Evolutionary conservation across 106 monocot genomes (phyloP).

Genomic region (Dendrobium huoshanense): DNA sequence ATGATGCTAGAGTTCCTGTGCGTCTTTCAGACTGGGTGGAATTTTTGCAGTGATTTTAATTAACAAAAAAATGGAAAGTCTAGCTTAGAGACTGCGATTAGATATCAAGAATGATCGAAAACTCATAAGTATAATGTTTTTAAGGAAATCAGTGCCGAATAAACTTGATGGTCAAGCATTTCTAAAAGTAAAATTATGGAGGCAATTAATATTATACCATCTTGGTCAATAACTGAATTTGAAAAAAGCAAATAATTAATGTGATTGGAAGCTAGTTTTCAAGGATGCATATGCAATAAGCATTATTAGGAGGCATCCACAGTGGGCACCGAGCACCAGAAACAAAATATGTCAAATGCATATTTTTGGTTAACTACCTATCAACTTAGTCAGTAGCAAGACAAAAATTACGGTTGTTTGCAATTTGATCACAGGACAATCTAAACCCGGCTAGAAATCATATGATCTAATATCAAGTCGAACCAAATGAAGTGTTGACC

Average conservation of each 20-base stretch:
- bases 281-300: background rate
- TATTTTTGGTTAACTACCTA: background rate
- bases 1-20: too few species aligned
- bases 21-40: too few species aligned
- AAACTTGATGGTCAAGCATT: background rate
- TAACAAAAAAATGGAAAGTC: background rate
- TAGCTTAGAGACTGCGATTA: background rate
- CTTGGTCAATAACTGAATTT: background rate
- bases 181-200: background rate
- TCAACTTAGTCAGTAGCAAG: too few species aligned
- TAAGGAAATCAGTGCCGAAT: background rate
- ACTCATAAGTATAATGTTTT: background rate
- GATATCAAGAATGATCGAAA: background rate
- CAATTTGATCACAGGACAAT: too few species aligned
- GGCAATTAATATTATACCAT: background rate
- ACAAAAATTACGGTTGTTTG: too few species aligned
- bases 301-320: too few species aligned
- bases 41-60: too few species aligned
- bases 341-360: background rate
- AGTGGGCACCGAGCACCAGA: background rate
- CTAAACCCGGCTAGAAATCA: too few species aligned
- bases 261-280: background rate
- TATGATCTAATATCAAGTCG: too few species aligned
- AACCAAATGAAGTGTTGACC: too few species aligned
- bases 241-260: background rate